Conservation (phyloP, 2,329 filamentous ascomycete species). For the Dothiorella sarmentorum region DNA sequence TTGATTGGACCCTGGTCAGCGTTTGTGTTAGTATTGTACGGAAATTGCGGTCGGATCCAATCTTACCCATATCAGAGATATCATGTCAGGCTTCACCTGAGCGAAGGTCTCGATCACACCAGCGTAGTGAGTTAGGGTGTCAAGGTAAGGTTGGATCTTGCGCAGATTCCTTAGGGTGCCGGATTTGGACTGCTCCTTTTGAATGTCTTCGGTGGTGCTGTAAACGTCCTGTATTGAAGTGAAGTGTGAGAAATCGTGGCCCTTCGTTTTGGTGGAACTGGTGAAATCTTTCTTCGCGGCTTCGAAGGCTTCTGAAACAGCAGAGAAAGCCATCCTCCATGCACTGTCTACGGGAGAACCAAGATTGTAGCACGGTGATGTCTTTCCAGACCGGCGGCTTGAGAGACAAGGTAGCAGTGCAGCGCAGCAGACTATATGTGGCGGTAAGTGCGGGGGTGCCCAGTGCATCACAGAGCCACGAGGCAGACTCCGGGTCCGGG, state of each 20-base stretch:
- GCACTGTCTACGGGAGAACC: no score
- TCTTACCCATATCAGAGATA: constrained; percentile 37
- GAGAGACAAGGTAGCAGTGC: no score
- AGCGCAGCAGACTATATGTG: no score
- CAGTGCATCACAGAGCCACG: no score
- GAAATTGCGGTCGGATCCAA: no score
- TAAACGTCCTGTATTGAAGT: constrained; percentile 32
- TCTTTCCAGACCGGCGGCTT: no score
- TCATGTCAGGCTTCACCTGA: constrained; percentile 33
- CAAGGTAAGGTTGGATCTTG: constrained; percentile 32
- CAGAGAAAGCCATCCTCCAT: no score
- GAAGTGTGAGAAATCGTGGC: neutral
- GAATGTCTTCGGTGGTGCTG: constrained; percentile 32
- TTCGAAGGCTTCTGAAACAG: neutral
- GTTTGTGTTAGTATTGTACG: no score
- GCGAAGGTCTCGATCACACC: constrained; percentile 31
- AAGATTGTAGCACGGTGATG: no score
- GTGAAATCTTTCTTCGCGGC: neutral
- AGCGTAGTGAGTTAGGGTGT: constrained; percentile 28
- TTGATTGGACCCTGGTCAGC: constrained; percentile 31
- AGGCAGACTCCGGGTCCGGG: no score
- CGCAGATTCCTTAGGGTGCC: constrained; percentile 29
- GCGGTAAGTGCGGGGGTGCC: no score
- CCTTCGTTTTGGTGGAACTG: neutral
- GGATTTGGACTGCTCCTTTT: constrained; percentile 29